phyloP scores from a whole-genome alignment of 2,329 filamentous ascomycete species.

The Sporothrix variecibatus region DNA sequence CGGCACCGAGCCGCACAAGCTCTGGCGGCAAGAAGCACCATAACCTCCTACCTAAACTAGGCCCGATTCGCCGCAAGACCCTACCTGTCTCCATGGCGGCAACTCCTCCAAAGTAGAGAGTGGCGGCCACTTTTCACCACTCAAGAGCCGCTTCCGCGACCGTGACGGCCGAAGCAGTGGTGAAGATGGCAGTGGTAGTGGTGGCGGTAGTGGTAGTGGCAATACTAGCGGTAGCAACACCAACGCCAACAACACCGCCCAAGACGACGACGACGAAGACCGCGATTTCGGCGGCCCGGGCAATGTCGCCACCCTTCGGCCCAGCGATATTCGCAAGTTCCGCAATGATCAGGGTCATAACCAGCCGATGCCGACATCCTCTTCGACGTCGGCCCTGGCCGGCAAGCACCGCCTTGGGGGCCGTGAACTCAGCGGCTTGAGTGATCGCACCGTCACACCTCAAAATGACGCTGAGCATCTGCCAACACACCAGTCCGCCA shows the following conservation, averaged over 20 bases:
- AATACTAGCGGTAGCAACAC: conserved; percentile 18
- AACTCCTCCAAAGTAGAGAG: background rate
- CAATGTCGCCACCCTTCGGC: conserved; percentile 46
- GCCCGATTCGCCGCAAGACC: conserved; percentile 27
- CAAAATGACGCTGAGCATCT: background rate
- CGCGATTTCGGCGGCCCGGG: conserved; percentile 36
- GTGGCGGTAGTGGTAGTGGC: background rate
- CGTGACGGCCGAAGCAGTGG: background rate
- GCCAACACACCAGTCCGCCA: background rate
- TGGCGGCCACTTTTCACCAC: background rate
- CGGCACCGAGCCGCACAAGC: conserved; percentile 3
- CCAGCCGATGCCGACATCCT: background rate
- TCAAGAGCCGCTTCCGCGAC: background rate
- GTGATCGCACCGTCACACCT: conserved; percentile 27
- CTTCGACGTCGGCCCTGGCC: background rate
- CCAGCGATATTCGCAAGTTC: conserved; percentile 45
- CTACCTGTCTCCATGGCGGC: background rate
- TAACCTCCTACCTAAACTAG: conserved; percentile 22
- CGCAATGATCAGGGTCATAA: conserved; percentile 23
- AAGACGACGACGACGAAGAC: conserved; percentile 37
- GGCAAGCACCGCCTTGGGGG: background rate
- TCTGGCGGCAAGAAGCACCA: conserved; percentile 20
- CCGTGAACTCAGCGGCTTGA: conserved; percentile 29
- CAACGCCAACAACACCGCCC: conserved; percentile 20
- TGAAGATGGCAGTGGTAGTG: background rate